These are phyloP conservation scores for Hortiboletus campestris DNA, from an alignment of 768 basidiomycete genomes.

Conservation along the genomic window DNA sequence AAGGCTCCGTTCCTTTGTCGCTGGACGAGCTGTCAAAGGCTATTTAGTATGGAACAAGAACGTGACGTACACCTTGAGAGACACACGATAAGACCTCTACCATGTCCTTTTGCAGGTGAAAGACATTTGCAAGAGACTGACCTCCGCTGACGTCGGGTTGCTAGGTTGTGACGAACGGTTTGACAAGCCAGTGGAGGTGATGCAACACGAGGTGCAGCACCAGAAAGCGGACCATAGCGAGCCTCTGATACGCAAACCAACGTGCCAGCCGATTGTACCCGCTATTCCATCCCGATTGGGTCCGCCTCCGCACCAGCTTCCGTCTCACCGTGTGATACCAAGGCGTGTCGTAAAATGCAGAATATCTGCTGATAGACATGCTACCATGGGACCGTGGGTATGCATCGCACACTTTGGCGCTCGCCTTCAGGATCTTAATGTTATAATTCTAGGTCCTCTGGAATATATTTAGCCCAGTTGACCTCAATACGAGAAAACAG, in stretches of 20 bases:
- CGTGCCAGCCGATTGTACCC: constrained; percentile 34
- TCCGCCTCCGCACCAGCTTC: constrained; percentile 42
- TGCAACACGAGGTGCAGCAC: constrained; percentile 48
- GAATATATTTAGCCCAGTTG: constrained; percentile 40
- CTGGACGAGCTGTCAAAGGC: constrained; percentile 57
- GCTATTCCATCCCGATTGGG: constrained; percentile 32
- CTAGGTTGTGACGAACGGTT: constrained; percentile 56
- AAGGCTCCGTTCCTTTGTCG: constrained; percentile 46
- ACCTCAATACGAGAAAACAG: constrained; percentile 38
- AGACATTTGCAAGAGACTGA: not conserved
- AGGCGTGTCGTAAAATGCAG: constrained; percentile 41
- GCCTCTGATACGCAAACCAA: constrained; percentile 26
- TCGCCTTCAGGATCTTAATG: not conserved
- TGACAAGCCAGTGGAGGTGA: constrained; percentile 43
- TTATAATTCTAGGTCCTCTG: constrained; percentile 41
- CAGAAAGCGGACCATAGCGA: constrained; percentile 20
- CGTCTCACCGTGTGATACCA: constrained; percentile 50
- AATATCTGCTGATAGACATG: constrained; percentile 54
- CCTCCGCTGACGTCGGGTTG: constrained; percentile 9
- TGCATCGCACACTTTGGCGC: constrained; percentile 13
- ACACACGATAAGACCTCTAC: constrained; percentile 39
- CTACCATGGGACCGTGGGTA: constrained; percentile 54
- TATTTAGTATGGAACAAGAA: constrained; percentile 35
- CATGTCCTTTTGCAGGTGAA: constrained; percentile 44
- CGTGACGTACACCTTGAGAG: constrained; percentile 49